These are phyloP conservation scores for Mucor piriformis DNA, from an alignment of 371 early-diverging fungal species.

Conservation along the genomic window DNA sequence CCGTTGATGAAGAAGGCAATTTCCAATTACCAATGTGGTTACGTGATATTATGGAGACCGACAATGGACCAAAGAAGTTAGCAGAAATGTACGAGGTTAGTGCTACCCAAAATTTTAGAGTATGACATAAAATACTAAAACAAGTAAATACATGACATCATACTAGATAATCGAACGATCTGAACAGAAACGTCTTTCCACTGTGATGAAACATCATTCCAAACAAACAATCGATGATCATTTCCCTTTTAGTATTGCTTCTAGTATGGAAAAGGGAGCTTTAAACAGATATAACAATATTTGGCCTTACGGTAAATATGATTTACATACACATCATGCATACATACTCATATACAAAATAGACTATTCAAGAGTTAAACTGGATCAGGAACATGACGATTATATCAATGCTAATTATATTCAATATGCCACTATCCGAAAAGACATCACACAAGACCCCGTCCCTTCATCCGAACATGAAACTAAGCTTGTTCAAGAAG, in stretches of 20 bases:
- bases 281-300: slow-evolving; percentile 76
- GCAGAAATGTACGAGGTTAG: slow-evolving; percentile 37
- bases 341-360: not conserved
- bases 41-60: slow-evolving; percentile 6
- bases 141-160: slow-evolving; percentile 17
- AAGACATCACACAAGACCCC: slow-evolving; percentile 8
- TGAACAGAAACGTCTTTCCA: slow-evolving; percentile 57
- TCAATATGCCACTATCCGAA: slow-evolving; percentile 16
- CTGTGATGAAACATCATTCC: slow-evolving; percentile 50
- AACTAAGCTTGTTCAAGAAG: slow-evolving; percentile 6
- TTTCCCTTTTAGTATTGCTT: slow-evolving; percentile 51
- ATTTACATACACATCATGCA: not conserved
- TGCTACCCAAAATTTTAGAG: not conserved
- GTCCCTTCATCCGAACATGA: slow-evolving; percentile 9
- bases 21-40: slow-evolving; percentile 26
- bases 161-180: slow-evolving; percentile 47
- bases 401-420: slow-evolving; percentile 84
- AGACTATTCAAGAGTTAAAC: slow-evolving; percentile 60
- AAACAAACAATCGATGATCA: slow-evolving; percentile 12
- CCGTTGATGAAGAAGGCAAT: slow-evolving; percentile 21
- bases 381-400: slow-evolving; percentile 49
- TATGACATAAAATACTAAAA: slow-evolving; percentile 7
- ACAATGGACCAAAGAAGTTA: slow-evolving; percentile 28
- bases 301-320: slow-evolving; percentile 64
- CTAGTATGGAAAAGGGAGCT: slow-evolving; percentile 60